Evolutionary conservation across 768 basidiomycete genomes (phyloP).

Genomic region (Tricholoma hemisulphureum): DNA sequence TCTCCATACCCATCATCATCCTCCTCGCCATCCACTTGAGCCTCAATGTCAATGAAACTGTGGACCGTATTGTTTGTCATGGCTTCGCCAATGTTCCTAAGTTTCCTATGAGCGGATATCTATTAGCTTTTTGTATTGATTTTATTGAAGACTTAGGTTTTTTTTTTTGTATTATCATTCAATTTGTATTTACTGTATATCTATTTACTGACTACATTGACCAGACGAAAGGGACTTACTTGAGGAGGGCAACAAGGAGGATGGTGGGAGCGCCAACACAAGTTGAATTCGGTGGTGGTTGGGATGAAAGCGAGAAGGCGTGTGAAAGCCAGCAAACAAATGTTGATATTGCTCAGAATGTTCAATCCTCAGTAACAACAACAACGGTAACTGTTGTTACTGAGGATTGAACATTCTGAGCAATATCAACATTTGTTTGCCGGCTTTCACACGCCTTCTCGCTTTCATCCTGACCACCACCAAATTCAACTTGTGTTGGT

Average conservation of each 20-base stretch:
- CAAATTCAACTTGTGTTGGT: not conserved
- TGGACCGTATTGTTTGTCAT: not conserved
- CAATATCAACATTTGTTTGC: not conserved
- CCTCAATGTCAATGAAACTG: slow-evolving; percentile 2
- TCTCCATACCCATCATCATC: not conserved
- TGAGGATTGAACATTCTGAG: not conserved
- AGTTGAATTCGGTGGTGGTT: not conserved
- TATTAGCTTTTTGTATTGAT: not conserved
- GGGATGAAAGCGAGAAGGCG: not conserved
- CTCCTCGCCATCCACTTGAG: not conserved
- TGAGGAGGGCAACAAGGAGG: not conserved
- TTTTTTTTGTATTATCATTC: slow-evolving; percentile 3
- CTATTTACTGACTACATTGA: not conserved
- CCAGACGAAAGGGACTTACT: not conserved
- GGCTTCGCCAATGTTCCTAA: not conserved
- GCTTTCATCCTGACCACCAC: not conserved
- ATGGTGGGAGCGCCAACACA: not conserved
- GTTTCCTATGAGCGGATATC: not conserved
- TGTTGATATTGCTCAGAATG: not conserved
- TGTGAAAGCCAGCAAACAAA: not conserved
- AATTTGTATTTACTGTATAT: not conserved
- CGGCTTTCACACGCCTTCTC: not conserved
- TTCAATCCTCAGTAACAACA: no score
- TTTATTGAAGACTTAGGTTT: not conserved
- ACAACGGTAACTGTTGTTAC: not conserved